A percentile compares a stretch with the other conserved stretches of the same genome.
These are phyloP conservation scores for Lycium barbarum DNA, from an alignment of 257 asterid species.

Conservation along the genomic window DNA sequence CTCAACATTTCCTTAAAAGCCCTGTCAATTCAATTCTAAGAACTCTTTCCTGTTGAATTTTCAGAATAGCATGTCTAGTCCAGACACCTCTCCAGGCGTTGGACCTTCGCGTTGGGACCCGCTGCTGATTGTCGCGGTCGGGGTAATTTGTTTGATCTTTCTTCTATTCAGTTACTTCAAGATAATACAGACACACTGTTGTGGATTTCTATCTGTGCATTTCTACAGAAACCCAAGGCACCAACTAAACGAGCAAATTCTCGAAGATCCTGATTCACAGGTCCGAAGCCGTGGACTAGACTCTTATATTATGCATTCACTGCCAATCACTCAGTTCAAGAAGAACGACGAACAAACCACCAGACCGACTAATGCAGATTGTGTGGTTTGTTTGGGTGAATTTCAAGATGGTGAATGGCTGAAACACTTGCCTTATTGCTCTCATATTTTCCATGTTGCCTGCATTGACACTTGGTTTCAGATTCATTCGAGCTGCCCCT, in stretches of 20 bases:
- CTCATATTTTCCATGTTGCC: constrained; percentile 73
- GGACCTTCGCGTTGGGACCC: constrained; percentile 61
- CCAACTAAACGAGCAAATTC: constrained; percentile 46
- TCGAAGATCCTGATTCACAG: constrained; percentile 56
- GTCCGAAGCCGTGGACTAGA: constrained; percentile 62
- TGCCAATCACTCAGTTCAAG: constrained; percentile 67
- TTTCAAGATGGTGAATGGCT: constrained; percentile 73
- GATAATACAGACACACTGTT: constrained; percentile 49
- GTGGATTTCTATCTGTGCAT: constrained; percentile 19
- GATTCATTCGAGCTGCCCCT: constrained; percentile 77
- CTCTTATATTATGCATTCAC: constrained; percentile 57
- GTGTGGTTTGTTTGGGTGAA: constrained; percentile 80
- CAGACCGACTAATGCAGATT: constrained; percentile 35
- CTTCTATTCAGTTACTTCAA: constrained; percentile 53
- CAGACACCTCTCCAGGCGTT: constrained; percentile 35
- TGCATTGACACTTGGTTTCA: constrained; percentile 87
- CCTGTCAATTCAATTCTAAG: background rate
- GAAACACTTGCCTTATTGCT: constrained; percentile 63
- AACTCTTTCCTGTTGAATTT: background rate
- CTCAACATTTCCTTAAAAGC: background rate
- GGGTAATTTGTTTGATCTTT: constrained; percentile 54
- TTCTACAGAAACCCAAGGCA: constrained; percentile 44
- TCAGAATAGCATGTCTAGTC: constrained; percentile 43
- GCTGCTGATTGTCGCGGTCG: constrained; percentile 50
- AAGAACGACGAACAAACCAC: constrained; percentile 35